Base-by-base conservation (phyloP, 768 basidiomycete species). In the Rhizopogon salebrosus region DNA sequence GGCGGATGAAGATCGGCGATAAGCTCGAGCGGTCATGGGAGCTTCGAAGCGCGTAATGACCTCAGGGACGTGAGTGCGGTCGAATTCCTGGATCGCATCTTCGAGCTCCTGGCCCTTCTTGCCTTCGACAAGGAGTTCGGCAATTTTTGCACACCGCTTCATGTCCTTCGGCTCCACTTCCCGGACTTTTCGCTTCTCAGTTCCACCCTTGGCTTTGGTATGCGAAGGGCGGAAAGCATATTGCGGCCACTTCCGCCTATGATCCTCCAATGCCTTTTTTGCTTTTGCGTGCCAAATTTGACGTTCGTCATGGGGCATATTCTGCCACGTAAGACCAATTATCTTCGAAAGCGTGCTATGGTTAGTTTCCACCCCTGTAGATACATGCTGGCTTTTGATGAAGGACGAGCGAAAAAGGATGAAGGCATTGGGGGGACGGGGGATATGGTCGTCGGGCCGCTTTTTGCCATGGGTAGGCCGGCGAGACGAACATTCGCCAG, bases 341-440 rank as follows among this genome's bases (percentile, higher is more conserved):
- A 89, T 91, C 79, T 89, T 90, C 13, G 87, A 89, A 16, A 91
- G 73, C 3, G 89, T 89, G 60, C 84, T 85, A 70, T 89, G 89
- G 65, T 87, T 89, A 27, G 86, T 87, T 73, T 91, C 89, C 54
- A 90, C 83, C 48, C 79, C 82, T 7, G 84, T 80, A 8, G 87
- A 83, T 57, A 91, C 87, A 59, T 86, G 85, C 60, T 87, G 84
- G 59, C 74, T 78, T 71, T 87, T 87, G 67, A 90, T 87, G 69
- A 90, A 90, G 0, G 85, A 84, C 0, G 87, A 87, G 56, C 89
- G 84, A 75, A 91, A 92, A 61, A 92, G 79, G 63, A 91, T 92
- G 72, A 92, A 92, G 23, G 89, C 89, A 62, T 92, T 91, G 2
- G 89, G 87, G 1, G 89, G 89, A 39, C 89, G 86, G 16, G 89